Conservation (phyloP, 2,329 filamentous ascomycete genomes). For the Colletotrichum spaethianum region DNA sequence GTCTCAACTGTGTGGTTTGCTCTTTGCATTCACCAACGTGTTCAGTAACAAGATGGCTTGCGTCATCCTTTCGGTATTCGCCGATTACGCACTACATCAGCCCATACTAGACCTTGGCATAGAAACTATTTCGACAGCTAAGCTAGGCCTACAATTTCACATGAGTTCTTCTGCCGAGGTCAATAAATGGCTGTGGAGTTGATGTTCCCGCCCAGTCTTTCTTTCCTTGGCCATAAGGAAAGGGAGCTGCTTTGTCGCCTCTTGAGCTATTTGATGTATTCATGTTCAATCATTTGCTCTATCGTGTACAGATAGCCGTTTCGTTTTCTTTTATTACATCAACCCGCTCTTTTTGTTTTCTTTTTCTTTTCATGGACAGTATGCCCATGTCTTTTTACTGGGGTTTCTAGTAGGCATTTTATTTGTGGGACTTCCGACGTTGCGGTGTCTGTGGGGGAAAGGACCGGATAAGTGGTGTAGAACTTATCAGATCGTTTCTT, state of each 20-base stretch:
- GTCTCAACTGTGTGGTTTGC: neutral
- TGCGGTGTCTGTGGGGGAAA: neutral
- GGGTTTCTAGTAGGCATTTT: neutral
- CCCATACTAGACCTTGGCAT: neutral
- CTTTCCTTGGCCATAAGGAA: neutral
- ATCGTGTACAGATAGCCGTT: neutral
- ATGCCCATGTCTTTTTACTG: too few relatives aligned
- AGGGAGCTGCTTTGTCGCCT: neutral
- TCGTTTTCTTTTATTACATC: neutral
- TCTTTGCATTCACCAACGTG: neutral
- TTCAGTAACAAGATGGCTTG: conserved; percentile 7
- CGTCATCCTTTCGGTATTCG: conserved; percentile 2
- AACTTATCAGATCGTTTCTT: neutral
- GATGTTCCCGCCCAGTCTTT: neutral
- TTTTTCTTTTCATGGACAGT: neutral
- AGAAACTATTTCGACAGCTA: conserved; percentile 18
- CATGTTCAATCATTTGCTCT: neutral
- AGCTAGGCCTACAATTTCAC: conserved; percentile 3
- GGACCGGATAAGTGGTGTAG: neutral
- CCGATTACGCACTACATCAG: conserved; percentile 4
- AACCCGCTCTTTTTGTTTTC: neutral
- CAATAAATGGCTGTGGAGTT: too few relatives aligned
- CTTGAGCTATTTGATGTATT: neutral
- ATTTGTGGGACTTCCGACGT: neutral
- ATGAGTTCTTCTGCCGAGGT: neutral